Conservation (phyloP, 129 eudicot genomes). For the Tagetes erecta region DNA sequence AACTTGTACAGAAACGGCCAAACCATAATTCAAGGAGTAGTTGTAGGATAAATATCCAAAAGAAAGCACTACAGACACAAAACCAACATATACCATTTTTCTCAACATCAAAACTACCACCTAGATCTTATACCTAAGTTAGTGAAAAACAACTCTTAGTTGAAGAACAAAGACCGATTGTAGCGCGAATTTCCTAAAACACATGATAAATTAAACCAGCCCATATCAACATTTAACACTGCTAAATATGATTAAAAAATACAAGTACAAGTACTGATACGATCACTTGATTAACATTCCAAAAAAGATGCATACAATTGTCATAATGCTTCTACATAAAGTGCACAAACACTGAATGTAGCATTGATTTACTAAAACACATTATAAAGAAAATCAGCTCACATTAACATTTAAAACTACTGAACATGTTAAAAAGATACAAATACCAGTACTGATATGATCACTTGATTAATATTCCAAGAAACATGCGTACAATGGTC, state of each 20-base stretch:
- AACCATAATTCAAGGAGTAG: slow-evolving; percentile 26
- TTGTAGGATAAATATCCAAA: slow-evolving; percentile 30
- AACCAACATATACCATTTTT: slow-evolving; percentile 18
- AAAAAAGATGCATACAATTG: background rate
- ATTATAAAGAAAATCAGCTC: no score
- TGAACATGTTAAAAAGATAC: background rate
- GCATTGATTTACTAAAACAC: background rate
- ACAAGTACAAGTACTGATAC: no score
- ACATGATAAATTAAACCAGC: no score
- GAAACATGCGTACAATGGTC: slow-evolving; percentile 11
- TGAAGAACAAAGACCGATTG: no score
- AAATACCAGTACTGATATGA: slow-evolving; percentile 6
- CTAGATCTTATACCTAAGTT: slow-evolving; percentile 6
- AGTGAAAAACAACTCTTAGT: background rate
- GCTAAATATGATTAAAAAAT: no score
- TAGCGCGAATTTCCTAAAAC: no score
- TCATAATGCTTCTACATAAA: no score
- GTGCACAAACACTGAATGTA: no score
- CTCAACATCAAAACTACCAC: background rate
- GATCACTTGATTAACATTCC: no score
- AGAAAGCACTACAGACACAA: slow-evolving; percentile 25
- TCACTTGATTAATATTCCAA: slow-evolving; percentile 13
- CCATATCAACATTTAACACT: no score
- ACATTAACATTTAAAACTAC: background rate
- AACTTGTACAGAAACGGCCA: slow-evolving; percentile 23